These are phyloP conservation scores for Tetrapisispora namnaoensis DNA, from an alignment of 805 yeast species.

Conservation along the genomic window DNA sequence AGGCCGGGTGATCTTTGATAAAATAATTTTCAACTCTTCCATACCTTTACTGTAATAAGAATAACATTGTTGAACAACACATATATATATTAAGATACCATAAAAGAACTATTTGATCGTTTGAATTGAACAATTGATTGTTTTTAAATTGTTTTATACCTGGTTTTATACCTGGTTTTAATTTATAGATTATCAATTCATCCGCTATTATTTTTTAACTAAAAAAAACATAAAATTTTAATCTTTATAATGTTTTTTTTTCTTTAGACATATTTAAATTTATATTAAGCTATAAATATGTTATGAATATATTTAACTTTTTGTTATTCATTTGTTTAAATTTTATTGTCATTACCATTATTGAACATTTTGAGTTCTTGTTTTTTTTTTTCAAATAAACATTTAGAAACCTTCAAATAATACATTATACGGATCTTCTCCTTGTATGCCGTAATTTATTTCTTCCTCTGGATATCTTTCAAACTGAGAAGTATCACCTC, in stretches of 20 bases:
- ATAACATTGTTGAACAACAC: too few relatives aligned
- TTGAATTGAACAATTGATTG: too few relatives aligned
- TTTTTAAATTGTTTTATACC: too few relatives aligned
- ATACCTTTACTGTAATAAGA: too few relatives aligned
- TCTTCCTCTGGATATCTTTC: slow-evolving; percentile 72
- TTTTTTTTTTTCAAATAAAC: background rate
- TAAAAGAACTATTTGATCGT: too few relatives aligned
- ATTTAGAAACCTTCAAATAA: slow-evolving; percentile 47
- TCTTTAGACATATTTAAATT: background rate
- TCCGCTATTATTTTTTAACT: background rate
- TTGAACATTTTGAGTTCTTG: background rate
- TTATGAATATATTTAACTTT: background rate
- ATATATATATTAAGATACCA: too few relatives aligned
- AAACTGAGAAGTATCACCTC: slow-evolving; percentile 77
- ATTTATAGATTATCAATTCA: background rate
- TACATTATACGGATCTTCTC: slow-evolving; percentile 53
- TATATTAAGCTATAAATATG: background rate
- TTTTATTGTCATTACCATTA: background rate
- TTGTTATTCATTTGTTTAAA: background rate
- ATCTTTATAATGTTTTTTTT: background rate
- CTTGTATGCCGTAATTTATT: slow-evolving; percentile 60
- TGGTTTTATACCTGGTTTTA: background rate
- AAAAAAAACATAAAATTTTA: background rate
- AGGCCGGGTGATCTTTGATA: too few relatives aligned
- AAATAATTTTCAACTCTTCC: too few relatives aligned